These are phyloP conservation scores for Ceriops zippeliana DNA, from an alignment of 345 rosid species.

Conservation along the genomic window DNA sequence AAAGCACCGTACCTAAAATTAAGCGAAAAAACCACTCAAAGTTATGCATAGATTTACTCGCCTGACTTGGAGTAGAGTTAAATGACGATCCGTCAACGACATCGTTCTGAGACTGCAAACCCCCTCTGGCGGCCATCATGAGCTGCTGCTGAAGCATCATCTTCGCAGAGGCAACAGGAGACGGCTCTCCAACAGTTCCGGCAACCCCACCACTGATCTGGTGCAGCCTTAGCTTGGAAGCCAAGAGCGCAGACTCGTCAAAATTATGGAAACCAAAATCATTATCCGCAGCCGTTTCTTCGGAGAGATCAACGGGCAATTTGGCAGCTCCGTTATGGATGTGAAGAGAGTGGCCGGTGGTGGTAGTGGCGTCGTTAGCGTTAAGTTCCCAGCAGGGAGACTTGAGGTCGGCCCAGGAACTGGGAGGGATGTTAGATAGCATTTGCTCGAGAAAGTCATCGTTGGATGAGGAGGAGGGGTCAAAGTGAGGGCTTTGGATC, in stretches of 20 bases:
- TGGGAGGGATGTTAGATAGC: conserved; percentile 65
- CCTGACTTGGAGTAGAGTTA: conserved; percentile 41
- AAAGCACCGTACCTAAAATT: neutral
- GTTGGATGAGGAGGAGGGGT: conserved; percentile 35
- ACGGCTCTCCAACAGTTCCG: conserved; percentile 1
- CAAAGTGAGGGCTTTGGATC: conserved; percentile 42
- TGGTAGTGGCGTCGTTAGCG: neutral
- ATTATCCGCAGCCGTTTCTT: conserved; percentile 27
- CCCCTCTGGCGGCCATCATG: conserved; percentile 46
- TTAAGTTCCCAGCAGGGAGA: conserved; percentile 36
- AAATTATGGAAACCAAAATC: conserved; percentile 25
- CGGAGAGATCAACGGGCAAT: conserved; percentile 13
- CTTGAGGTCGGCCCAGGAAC: conserved; percentile 45
- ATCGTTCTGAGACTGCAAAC: conserved; percentile 32
- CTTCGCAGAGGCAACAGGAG: conserved; percentile 27
- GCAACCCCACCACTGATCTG: conserved; percentile 46
- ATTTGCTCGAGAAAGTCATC: conserved; percentile 83
- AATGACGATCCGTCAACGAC: conserved; percentile 40
- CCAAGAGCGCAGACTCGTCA: conserved; percentile 40
- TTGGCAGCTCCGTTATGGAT: neutral
- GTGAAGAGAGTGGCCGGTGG: conserved; percentile 20
- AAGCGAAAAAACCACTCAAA: neutral
- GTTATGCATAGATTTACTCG: neutral
- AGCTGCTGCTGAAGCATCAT: conserved; percentile 54
- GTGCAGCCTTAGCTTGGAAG: conserved; percentile 39